phyloP scores from a whole-genome alignment of 148 eudicot genomes.

The Fagopyrum tataricum region DNA sequence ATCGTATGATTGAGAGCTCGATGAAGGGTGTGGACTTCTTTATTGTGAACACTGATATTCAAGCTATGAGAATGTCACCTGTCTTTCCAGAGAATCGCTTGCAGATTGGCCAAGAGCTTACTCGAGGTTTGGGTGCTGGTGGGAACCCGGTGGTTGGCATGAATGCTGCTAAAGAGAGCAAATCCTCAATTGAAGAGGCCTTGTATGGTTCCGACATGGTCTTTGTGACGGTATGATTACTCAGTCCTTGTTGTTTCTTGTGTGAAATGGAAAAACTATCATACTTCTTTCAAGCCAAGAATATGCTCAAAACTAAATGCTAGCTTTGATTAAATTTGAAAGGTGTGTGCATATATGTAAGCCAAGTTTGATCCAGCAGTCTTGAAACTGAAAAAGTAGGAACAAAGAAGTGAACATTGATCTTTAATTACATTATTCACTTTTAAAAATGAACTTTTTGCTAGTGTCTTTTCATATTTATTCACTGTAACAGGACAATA shows the following conservation, averaged over 20 bases:
- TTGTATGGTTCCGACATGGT: slow-evolving; percentile 95
- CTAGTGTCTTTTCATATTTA: background rate
- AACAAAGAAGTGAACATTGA: background rate
- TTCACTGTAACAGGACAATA: background rate
- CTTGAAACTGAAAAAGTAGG: background rate
- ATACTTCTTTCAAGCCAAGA: background rate
- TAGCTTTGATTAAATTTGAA: background rate
- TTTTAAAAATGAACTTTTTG: background rate
- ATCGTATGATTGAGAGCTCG: slow-evolving; percentile 91
- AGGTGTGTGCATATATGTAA: background rate
- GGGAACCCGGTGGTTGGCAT: slow-evolving; percentile 93
- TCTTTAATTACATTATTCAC: background rate
- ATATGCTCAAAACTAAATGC: background rate
- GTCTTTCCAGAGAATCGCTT: slow-evolving; percentile 71
- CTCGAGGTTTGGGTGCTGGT: slow-evolving; percentile 97
- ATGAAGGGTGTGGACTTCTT: slow-evolving; percentile 97
- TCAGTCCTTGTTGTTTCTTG: background rate
- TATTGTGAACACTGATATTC: slow-evolving; percentile 95
- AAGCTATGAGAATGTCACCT: slow-evolving; percentile 95
- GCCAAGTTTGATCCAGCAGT: background rate
- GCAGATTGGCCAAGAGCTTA: slow-evolving; percentile 93
- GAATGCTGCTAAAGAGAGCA: slow-evolving; percentile 97
- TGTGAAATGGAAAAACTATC: background rate
- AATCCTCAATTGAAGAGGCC: slow-evolving; percentile 71
- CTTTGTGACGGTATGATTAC: slow-evolving; percentile 79